Conservation (phyloP, 192 early-diverging fungal genomes). For the Backusella circina region DNA sequence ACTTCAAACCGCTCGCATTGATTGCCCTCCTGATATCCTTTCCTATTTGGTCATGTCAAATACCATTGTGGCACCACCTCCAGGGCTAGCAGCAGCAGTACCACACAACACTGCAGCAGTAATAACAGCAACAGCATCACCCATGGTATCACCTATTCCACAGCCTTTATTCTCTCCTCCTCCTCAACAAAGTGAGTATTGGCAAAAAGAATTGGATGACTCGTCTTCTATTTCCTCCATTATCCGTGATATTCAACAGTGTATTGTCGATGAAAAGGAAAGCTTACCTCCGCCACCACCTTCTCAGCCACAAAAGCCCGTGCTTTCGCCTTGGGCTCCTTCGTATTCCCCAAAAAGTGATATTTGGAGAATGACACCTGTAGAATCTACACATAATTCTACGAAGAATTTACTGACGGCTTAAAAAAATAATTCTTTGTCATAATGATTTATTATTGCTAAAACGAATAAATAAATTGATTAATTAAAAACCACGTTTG, state of each 20-base stretch:
- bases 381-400: not conserved
- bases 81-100: not conserved
- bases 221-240: not conserved
- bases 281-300: not conserved
- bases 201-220: not conserved
- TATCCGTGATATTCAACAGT: not conserved
- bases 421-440: not conserved
- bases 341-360: conserved; percentile 5
- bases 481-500: no score
- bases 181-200: not conserved
- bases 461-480: not conserved
- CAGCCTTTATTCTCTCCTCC: not conserved
- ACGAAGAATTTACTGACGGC: not conserved
- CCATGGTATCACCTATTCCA: not conserved
- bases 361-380: not conserved
- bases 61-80: not conserved
- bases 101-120: not conserved
- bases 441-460: not conserved
- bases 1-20: conserved; percentile 19
- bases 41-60: not conserved
- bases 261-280: not conserved
- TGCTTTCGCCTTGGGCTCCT: conserved; percentile 9
- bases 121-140: not conserved
- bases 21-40: conserved; percentile 1
- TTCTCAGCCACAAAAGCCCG: not conserved